Evolutionary conservation across 345 rosid species (phyloP).

Genomic region (Salix koriyanagi): DNA sequence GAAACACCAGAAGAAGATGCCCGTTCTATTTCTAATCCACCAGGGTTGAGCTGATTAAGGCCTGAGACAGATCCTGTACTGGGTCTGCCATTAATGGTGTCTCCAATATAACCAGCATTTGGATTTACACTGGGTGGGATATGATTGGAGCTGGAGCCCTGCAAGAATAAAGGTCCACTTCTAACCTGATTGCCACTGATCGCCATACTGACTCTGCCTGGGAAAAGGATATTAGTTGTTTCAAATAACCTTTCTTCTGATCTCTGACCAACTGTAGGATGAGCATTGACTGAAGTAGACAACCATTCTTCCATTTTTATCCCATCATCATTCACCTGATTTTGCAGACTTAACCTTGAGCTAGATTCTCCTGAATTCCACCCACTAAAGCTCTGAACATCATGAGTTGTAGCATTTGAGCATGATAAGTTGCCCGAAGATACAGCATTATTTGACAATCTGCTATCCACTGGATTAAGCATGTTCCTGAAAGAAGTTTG

Average conservation of each 20-base stretch:
- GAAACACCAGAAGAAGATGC: slow-evolving; percentile 22
- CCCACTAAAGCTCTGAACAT: slow-evolving; percentile 39
- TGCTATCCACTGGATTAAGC: slow-evolving; percentile 43
- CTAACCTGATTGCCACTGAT: slow-evolving; percentile 37
- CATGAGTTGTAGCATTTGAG: slow-evolving; percentile 35
- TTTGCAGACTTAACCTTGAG: slow-evolving; percentile 38
- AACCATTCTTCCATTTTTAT: slow-evolving; percentile 48
- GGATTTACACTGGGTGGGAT: slow-evolving; percentile 32
- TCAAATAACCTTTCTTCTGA: slow-evolving; percentile 52
- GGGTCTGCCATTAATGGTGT: slow-evolving; percentile 28
- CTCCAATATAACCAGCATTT: slow-evolving; percentile 37
- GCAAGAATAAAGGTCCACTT: slow-evolving; percentile 40
- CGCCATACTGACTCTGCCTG: slow-evolving; percentile 28
- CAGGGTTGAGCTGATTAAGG: slow-evolving; percentile 22
- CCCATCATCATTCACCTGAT: slow-evolving; percentile 41
- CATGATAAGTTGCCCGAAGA: slow-evolving; percentile 41
- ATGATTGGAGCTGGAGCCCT: slow-evolving; percentile 51
- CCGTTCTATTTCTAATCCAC: slow-evolving; percentile 31
- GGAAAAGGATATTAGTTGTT: slow-evolving; percentile 25
- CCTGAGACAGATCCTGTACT: slow-evolving; percentile 28
- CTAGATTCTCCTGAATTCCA: slow-evolving; percentile 69
- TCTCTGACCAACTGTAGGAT: slow-evolving; percentile 34
- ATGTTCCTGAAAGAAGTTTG: slow-evolving; percentile 39
- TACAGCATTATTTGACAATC: slow-evolving; percentile 33
- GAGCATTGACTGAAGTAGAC: slow-evolving; percentile 35